Evolutionary conservation across 805 yeast genomes (phyloP).

Genomic region (Lipomyces anomalus): DNA sequence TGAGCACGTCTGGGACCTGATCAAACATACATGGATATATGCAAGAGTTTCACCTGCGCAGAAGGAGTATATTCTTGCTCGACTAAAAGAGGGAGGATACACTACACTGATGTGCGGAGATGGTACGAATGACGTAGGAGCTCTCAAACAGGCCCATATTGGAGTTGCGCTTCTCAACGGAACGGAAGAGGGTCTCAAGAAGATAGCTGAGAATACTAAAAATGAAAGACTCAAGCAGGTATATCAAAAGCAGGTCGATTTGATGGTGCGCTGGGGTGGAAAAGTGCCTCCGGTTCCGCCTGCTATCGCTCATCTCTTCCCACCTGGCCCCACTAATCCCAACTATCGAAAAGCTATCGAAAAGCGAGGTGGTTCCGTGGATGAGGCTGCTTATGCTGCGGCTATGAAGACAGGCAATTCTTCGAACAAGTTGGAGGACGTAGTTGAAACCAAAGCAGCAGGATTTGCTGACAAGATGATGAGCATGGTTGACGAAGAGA

Average conservation of each 20-base stretch:
- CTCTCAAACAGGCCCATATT: slow-evolving; percentile 94
- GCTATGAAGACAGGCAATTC: slow-evolving; percentile 38
- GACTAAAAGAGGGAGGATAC: slow-evolving; percentile 82
- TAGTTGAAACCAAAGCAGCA: slow-evolving; percentile 32
- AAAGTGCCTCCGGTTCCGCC: slow-evolving; percentile 72
- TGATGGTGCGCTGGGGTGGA: slow-evolving; percentile 70
- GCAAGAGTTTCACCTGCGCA: slow-evolving; percentile 97
- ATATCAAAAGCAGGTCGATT: slow-evolving; percentile 76
- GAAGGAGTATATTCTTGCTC: slow-evolving; percentile 81
- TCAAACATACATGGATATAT: slow-evolving; percentile 91
- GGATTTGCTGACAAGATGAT: slow-evolving; percentile 61
- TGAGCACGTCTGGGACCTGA: slow-evolving; percentile 60
- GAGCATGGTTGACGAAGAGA: slow-evolving; percentile 49
- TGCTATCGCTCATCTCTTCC: slow-evolving; percentile 87
- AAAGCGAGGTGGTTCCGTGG: slow-evolving; percentile 71
- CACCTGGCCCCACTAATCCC: slow-evolving; percentile 92
- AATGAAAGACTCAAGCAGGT: slow-evolving; percentile 57
- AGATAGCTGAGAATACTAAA: slow-evolving; percentile 74
- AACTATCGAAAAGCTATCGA: slow-evolving; percentile 80
- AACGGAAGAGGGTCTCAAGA: slow-evolving; percentile 88
- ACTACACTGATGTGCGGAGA: slow-evolving; percentile 98
- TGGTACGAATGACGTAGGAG: slow-evolving; percentile 99
- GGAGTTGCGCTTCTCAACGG: slow-evolving; percentile 98
- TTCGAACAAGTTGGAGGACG: too few relatives aligned
- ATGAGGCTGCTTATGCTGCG: slow-evolving; percentile 45